These are phyloP conservation scores for Rhizopus arrhizus DNA, from an alignment of 371 early-diverging fungal species.

Conservation along the genomic window DNA sequence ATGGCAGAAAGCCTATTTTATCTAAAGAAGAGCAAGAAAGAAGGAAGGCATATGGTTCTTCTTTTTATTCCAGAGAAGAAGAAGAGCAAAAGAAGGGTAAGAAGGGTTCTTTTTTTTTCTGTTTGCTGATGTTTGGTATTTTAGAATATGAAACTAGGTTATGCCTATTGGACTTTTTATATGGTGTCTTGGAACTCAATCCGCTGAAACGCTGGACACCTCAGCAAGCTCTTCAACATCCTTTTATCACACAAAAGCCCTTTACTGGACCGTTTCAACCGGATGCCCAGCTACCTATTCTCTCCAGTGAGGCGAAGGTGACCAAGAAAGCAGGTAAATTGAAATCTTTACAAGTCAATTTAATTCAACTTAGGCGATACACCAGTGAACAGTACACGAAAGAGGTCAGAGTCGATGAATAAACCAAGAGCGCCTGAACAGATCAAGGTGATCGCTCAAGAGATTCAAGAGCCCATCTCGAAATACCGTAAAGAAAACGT, in stretches of 20 bases:
- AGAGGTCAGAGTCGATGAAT: slow-evolving; percentile 28
- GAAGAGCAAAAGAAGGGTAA: slow-evolving; percentile 19
- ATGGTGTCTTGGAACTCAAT: slow-evolving; percentile 84
- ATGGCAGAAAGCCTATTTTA: slow-evolving; percentile 59
- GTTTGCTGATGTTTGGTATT: slow-evolving; percentile 34
- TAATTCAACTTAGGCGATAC: slow-evolving; percentile 6
- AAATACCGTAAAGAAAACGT: slow-evolving; percentile 18
- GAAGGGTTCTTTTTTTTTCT: not conserved
- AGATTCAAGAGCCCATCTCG: slow-evolving; percentile 21
- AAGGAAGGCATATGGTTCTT: slow-evolving; percentile 14
- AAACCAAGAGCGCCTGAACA: slow-evolving; percentile 23
- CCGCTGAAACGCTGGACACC: slow-evolving; percentile 94
- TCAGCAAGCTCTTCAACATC: slow-evolving; percentile 89
- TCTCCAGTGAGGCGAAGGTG: not conserved
- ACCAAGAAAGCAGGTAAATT: not conserved
- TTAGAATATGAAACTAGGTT: slow-evolving; percentile 67
- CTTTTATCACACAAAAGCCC: slow-evolving; percentile 91
- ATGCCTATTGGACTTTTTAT: slow-evolving; percentile 87
- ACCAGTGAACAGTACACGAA: slow-evolving; percentile 8
- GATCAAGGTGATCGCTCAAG: slow-evolving; percentile 16
- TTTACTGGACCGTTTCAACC: slow-evolving; percentile 65
- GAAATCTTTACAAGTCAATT: not conserved
- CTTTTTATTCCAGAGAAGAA: not conserved
- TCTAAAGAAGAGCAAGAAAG: slow-evolving; percentile 59
- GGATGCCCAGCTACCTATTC: slow-evolving; percentile 24